phyloP scores from a whole-genome alignment of 2,329 filamentous ascomycete species.

The Aspergillus ibericus region DNA sequence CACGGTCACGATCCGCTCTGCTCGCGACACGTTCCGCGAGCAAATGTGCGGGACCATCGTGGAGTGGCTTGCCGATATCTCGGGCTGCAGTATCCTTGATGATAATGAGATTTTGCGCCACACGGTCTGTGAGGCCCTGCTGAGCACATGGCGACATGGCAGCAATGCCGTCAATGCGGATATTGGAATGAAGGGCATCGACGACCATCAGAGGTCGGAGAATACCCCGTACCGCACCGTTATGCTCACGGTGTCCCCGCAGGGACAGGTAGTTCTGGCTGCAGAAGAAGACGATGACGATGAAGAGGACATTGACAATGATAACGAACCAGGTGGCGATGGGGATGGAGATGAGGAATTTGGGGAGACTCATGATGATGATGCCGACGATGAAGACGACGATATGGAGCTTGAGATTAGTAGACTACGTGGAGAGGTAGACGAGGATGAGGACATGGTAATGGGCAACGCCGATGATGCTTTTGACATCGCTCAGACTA shows the following conservation, averaged over 20 bases:
- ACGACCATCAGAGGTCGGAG: conserved; percentile 75
- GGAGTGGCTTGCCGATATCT: conserved; percentile 92
- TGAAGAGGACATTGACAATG: conserved; percentile 37
- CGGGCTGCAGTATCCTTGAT: conserved; percentile 79
- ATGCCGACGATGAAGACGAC: conserved; percentile 49
- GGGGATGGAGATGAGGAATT: conserved; percentile 52
- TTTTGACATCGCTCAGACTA: conserved; percentile 73
- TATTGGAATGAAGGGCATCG: conserved; percentile 75
- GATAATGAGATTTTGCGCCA: conserved; percentile 77
- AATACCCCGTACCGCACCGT: conserved; percentile 38
- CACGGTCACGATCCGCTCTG: conserved; percentile 89
- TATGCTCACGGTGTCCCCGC: conserved; percentile 42
- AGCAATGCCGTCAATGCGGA: conserved; percentile 78
- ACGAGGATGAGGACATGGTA: conserved; percentile 52
- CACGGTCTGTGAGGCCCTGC: conserved; percentile 85
- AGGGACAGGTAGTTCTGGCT: conserved; percentile 45
- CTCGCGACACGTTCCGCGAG: conserved; percentile 92
- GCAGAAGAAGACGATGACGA: conserved; percentile 50
- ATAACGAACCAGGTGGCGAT: conserved; percentile 40
- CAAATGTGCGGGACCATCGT: conserved; percentile 99
- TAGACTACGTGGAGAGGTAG: conserved; percentile 21
- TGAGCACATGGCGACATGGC: conserved; percentile 82
- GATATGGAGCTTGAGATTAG: conserved; percentile 31
- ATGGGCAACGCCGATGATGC: conserved; percentile 61
- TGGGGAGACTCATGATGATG: conserved; percentile 42